Evolutionary conservation across 495 filamentous ascomycete species (phyloP).

Genomic region (Melanomma pulvis-pyrius): DNA sequence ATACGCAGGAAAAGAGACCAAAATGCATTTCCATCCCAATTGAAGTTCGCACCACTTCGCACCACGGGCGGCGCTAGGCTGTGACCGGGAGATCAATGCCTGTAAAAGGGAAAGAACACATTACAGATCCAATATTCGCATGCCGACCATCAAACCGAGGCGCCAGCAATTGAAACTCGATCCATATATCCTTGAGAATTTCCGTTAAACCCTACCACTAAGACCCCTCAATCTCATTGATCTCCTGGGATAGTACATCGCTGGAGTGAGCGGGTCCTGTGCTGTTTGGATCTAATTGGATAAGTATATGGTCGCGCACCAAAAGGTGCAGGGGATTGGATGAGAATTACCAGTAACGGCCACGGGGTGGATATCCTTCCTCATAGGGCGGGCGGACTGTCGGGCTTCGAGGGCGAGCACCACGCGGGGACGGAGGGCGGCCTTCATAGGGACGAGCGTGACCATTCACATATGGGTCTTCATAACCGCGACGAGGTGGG

Average conservation of each 20-base stretch:
- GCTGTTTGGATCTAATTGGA: conserved; percentile 6
- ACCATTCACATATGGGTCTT: conserved; percentile 68
- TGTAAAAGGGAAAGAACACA: background rate
- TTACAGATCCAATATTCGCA: conserved; percentile 4
- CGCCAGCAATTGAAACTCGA: background rate
- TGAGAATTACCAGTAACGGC: conserved; percentile 44
- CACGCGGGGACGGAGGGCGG: conserved; percentile 57
- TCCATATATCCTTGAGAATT: background rate
- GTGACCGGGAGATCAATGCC: background rate
- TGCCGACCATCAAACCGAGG: conserved; percentile 1
- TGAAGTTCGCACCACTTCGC: background rate
- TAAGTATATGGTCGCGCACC: conserved; percentile 1
- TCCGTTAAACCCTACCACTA: conserved; percentile 3
- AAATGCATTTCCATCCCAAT: background rate
- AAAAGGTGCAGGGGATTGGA: background rate
- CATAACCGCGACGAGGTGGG: conserved; percentile 59
- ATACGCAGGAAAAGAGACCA: background rate
- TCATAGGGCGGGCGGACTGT: conserved; percentile 38
- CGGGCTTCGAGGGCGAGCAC: conserved; percentile 43
- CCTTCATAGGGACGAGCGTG: conserved; percentile 59
- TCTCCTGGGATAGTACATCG: background rate
- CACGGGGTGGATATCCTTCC: conserved; percentile 41
- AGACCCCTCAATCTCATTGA: conserved; percentile 1
- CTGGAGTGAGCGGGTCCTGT: conserved; percentile 3
- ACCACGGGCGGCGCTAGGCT: too few species aligned